phyloP scores from a whole-genome alignment of 2,329 filamentous ascomycete genomes.

The Fusarium palustre region DNA sequence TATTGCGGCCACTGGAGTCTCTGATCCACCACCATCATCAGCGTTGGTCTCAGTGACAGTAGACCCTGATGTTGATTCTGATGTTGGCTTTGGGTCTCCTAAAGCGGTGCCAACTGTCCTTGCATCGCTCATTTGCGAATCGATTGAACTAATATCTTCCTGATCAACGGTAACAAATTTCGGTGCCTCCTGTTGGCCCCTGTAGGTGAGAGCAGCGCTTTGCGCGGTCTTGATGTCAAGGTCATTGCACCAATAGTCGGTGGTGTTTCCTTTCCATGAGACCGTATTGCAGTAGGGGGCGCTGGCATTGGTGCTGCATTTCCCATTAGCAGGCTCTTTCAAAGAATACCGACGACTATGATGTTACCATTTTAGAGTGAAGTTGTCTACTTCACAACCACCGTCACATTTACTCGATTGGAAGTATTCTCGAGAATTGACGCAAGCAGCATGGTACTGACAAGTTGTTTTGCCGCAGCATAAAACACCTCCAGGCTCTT shows the following conservation, averaged over 20 bases:
- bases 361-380: conserved; percentile 21
- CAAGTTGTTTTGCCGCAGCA: conserved; percentile 13
- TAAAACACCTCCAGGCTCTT: conserved; percentile 4
- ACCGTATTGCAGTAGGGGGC: conserved; percentile 25
- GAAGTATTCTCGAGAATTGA: conserved; percentile 29
- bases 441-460: conserved; percentile 12
- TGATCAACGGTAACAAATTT: conserved; percentile 11
- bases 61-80: neutral
- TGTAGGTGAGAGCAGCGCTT: conserved; percentile 23
- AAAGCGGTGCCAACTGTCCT: neutral
- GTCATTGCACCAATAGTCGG: conserved; percentile 28
- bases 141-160: conserved; percentile 3
- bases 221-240: conserved; percentile 21
- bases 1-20: conserved; percentile 15
- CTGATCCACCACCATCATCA: neutral
- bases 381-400: conserved; percentile 29
- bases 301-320: conserved; percentile 3
- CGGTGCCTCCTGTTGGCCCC: conserved; percentile 3
- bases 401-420: conserved; percentile 19
- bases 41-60: neutral
- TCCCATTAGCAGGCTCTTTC: neutral
- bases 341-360: neutral
- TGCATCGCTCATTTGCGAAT: neutral
- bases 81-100: neutral
- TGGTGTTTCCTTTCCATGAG: conserved; percentile 11